Conservation (phyloP, 1,284 basidiomycete genomes). For the Phellinidium pouzarii region DNA sequence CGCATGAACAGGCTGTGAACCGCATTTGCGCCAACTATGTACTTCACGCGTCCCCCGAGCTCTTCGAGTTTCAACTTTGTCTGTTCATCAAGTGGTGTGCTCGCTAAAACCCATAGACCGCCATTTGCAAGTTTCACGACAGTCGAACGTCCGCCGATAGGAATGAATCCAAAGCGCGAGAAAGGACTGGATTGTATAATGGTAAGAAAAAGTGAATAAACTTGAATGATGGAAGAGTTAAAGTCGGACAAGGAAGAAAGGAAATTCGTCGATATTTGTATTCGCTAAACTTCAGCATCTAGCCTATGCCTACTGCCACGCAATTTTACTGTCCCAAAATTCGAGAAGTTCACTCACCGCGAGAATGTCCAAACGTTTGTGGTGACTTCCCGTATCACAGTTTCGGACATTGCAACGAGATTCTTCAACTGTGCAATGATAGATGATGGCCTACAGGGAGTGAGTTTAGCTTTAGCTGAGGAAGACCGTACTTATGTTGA, state of each 20-base stretch:
- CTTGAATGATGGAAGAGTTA: not conserved
- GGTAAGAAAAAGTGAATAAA: slow-evolving; percentile 8
- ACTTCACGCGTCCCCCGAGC: slow-evolving; percentile 70
- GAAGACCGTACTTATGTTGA: too few relatives aligned
- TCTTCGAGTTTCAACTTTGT: slow-evolving; percentile 68
- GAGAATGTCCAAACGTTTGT: slow-evolving; percentile 72
- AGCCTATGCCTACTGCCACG: too few relatives aligned
- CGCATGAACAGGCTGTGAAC: slow-evolving; percentile 64
- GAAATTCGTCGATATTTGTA: too few relatives aligned
- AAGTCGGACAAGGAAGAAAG: not conserved
- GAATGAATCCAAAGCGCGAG: slow-evolving; percentile 51
- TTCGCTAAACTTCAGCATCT: too few relatives aligned
- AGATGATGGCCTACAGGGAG: too few relatives aligned
- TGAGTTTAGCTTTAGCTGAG: too few relatives aligned
- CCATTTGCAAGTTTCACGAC: slow-evolving; percentile 70
- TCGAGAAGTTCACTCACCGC: slow-evolving; percentile 43
- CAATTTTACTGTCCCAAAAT: too few relatives aligned
- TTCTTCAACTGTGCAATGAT: too few relatives aligned
- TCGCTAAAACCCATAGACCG: slow-evolving; percentile 82
- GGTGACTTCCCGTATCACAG: slow-evolving; percentile 33
- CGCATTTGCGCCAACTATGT: slow-evolving; percentile 57
- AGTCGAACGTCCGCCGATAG: slow-evolving; percentile 77
- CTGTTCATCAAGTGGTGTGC: slow-evolving; percentile 69
- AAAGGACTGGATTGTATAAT: slow-evolving; percentile 49
- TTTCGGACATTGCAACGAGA: slow-evolving; percentile 20